Percentiles rank a stretch among this genome's conserved stretches.
Evolutionary conservation across 192 early-diverging fungal genomes (phyloP).

Genomic region (Coemansia sp.): DNA sequence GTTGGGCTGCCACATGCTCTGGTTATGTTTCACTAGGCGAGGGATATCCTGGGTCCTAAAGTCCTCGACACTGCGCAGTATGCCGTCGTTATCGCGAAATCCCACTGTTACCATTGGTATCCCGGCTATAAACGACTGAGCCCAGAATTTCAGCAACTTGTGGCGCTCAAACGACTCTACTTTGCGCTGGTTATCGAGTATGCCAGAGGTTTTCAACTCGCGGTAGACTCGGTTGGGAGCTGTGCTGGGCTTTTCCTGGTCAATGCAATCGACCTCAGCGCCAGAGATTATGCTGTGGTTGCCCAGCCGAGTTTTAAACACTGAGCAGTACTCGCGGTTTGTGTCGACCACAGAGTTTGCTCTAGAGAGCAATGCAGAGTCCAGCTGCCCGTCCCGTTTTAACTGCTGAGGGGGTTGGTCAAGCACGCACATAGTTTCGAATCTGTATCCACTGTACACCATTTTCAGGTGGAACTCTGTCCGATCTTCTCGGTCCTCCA

Average conservation of each 20-base stretch:
- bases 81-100: conserved; percentile 78
- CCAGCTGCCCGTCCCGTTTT: conserved; percentile 17
- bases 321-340: conserved; percentile 86
- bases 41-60: conserved; percentile 84
- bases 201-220: conserved; percentile 80
- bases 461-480: conserved; percentile 65
- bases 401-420: conserved; percentile 56
- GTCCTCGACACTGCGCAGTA: conserved; percentile 55
- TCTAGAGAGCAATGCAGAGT: conserved; percentile 4
- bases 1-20: conserved; percentile 75
- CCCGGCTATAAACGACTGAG: conserved; percentile 91
- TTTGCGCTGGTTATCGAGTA: conserved; percentile 32
- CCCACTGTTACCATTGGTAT: conserved; percentile 83
- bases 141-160: conserved; percentile 92
- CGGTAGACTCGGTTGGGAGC: conserved; percentile 70
- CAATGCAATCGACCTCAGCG: conserved; percentile 90
- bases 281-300: conserved; percentile 74
- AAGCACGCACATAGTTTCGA: conserved; percentile 78
- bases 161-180: conserved; percentile 71
- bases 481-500: conserved; percentile 35
- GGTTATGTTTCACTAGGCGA: conserved; percentile 68
- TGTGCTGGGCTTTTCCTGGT: conserved; percentile 51
- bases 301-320: conserved; percentile 79
- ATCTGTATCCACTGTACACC: conserved; percentile 90
- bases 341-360: conserved; percentile 65